Percentiles rank a stretch among this genome's conserved stretches.
Conservation (phyloP, 495 filamentous ascomycete species). For the Achaetomiella virescens region DNA sequence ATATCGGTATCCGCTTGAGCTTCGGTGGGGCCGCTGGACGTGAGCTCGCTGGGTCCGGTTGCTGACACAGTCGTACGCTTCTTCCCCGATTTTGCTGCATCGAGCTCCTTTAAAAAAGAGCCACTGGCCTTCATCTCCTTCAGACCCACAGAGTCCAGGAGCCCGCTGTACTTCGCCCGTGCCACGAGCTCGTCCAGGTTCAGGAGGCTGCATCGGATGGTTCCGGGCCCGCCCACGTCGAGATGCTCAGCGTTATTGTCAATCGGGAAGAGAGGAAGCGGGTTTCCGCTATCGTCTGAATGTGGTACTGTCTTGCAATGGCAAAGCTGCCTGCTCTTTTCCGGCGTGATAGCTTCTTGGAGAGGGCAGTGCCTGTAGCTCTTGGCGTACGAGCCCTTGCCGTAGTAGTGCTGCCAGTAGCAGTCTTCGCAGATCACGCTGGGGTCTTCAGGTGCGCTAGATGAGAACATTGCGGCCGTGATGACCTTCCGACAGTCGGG, state of each 20-base stretch:
- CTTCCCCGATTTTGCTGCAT: neutral
- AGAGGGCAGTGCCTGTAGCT: slow-evolving; percentile 26
- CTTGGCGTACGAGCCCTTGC: slow-evolving; percentile 17
- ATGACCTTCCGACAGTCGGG: slow-evolving; percentile 21
- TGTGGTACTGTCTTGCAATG: slow-evolving; percentile 19
- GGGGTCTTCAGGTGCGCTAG: neutral
- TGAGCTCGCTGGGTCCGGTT: neutral
- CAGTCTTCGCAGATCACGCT: slow-evolving; percentile 22
- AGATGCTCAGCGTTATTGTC: slow-evolving; percentile 1
- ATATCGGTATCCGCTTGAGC: slow-evolving; percentile 25
- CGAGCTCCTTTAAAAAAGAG: neutral
- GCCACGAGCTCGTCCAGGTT: slow-evolving; percentile 6
- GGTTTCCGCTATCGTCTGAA: slow-evolving; percentile 9
- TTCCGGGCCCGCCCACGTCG: neutral
- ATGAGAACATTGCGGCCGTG: slow-evolving; percentile 29
- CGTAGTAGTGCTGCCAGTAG: slow-evolving; percentile 6
- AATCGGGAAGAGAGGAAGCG: slow-evolving; percentile 21
- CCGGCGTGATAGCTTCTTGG: slow-evolving; percentile 14
- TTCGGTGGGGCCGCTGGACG: slow-evolving; percentile 2
- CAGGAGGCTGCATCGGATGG: slow-evolving; percentile 19
- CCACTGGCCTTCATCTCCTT: neutral
- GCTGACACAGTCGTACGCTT: neutral
- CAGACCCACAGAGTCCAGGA: neutral
- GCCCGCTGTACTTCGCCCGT: slow-evolving; percentile 10
- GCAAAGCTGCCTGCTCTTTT: slow-evolving; percentile 22